Conservation (phyloP, 495 filamentous ascomycete genomes). For the Lasiosphaeria ovina region DNA sequence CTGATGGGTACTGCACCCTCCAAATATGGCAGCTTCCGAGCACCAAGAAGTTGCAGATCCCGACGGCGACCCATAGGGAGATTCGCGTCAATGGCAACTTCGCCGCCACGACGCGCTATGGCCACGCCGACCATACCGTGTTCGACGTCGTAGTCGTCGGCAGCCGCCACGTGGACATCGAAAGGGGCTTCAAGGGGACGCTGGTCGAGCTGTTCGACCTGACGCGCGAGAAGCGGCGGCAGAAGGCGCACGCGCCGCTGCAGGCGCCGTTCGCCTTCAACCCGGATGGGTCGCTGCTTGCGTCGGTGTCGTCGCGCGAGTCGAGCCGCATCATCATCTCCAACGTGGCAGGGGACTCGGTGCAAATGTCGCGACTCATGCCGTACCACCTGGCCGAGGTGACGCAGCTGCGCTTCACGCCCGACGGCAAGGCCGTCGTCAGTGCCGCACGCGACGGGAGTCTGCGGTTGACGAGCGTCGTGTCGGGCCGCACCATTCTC, state of each 20-base stretch:
- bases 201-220: slow-evolving; percentile 21
- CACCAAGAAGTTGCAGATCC: background rate
- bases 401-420: slow-evolving; percentile 24
- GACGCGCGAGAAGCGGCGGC: background rate
- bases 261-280: slow-evolving; percentile 21
- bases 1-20: slow-evolving; percentile 6
- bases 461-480: slow-evolving; percentile 22
- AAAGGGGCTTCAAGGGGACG: background rate
- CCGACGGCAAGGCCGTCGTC: slow-evolving; percentile 19
- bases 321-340: slow-evolving; percentile 17
- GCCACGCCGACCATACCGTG: background rate
- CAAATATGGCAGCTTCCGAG: slow-evolving; percentile 6
- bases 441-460: slow-evolving; percentile 26
- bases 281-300: slow-evolving; percentile 15
- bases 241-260: slow-evolving; percentile 14
- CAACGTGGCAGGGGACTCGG: background rate
- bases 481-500: slow-evolving; percentile 22
- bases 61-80: background rate
- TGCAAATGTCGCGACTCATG: slow-evolving; percentile 3
- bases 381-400: slow-evolving; percentile 22
- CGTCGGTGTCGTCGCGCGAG: slow-evolving; percentile 12
- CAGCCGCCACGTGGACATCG: too few species aligned
- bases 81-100: slow-evolving; percentile 12
- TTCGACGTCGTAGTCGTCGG: background rate
- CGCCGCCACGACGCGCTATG: background rate